phyloP scores from a whole-genome alignment of 2,329 filamentous ascomycete genomes.

The Penicillium verrucosum region DNA sequence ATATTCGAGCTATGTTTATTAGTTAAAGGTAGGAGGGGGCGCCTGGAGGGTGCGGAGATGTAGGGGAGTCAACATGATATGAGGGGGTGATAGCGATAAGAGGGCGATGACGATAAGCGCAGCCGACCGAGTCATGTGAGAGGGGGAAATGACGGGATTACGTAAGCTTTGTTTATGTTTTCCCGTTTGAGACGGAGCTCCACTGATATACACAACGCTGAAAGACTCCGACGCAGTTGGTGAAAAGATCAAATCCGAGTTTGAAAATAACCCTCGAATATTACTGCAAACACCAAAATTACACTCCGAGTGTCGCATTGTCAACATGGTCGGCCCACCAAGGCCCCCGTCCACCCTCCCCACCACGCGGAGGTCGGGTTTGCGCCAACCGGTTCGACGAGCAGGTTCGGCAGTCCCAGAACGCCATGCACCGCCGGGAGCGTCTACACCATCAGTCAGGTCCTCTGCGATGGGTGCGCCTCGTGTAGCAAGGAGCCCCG shows the following conservation, averaged over 20 bases:
- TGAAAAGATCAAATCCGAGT: not conserved
- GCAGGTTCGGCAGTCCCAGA: slow-evolving; percentile 53
- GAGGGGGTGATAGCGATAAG: slow-evolving; percentile 8
- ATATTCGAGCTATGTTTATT: not conserved
- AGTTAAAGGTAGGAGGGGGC: not conserved
- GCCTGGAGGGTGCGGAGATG: not conserved
- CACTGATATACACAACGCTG: slow-evolving; percentile 8
- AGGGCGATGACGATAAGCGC: slow-evolving; percentile 2
- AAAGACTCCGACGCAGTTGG: not conserved
- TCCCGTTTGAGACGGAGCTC: slow-evolving; percentile 8
- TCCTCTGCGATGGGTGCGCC: slow-evolving; percentile 48
- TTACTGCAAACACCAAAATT: not conserved
- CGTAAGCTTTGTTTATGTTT: slow-evolving; percentile 26
- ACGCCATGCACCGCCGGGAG: slow-evolving; percentile 65
- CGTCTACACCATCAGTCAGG: slow-evolving; percentile 66
- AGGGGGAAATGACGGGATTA: slow-evolving; percentile 14
- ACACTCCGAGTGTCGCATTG: not conserved
- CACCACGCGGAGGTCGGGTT: slow-evolving; percentile 48
- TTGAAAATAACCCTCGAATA: not conserved
- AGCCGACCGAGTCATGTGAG: slow-evolving; percentile 22
- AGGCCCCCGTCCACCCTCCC: slow-evolving; percentile 50
- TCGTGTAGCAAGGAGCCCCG: slow-evolving; percentile 40
- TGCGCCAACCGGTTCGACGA: slow-evolving; percentile 52
- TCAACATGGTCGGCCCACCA: slow-evolving; percentile 54
- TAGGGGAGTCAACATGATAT: not conserved